Base-by-base conservation (phyloP, 2,329 filamentous ascomycete genomes). In the Beauveria pseudobassiana region DNA sequence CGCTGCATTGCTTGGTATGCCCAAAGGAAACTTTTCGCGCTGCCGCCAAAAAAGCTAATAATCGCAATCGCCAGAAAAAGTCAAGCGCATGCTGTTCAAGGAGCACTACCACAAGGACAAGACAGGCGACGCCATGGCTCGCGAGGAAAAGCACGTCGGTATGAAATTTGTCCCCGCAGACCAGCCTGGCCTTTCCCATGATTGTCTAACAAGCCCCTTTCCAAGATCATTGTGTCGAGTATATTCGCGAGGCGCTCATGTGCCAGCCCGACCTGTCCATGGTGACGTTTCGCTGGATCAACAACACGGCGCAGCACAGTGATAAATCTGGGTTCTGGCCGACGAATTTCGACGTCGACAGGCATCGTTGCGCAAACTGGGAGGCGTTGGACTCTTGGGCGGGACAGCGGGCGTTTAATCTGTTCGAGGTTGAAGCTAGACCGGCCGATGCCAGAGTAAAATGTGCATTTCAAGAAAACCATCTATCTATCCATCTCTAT, bases 271-370 rank as follows among this genome's bases (percentile, higher is more conserved):
- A 60, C 22, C 24, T 60, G 3, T 60, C 49, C 34, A 26, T 53
- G 58, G 49, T 60, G 20, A 60, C 58, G 38, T 60, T 60, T 46
- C 49, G 49, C 14, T 60, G 58, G 49, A 60, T 54, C 26, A 60
- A 60, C 28, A 53, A 60, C n/a, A 60, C 58, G 3, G 58, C 58
- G 22, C 58, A 60, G 49, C 58, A 60, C 14, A 49, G 18, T 10
- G 38, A 60, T 26, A 60, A 60, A 40, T 38, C 34, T 7, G 49
- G 34, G 3, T 60, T 43, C 16, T 60, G 49, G 46, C 40, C 58
- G 22, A 60, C 49, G 4, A 53, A 60, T 20, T 53, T 60, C 20
- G 49, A 60, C 40, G 40, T 53, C 9, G 30, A 45, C 49, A 28
- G 20, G 38, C 58, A 60, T 22, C 20, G 28, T 5, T 54, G 49